A percentile compares a stretch with the other conserved stretches of the same genome.
These are phyloP conservation scores for Metarhizium robertsii DNA, from an alignment of 2,329 filamentous ascomycete species.

Conservation along the genomic window DNA sequence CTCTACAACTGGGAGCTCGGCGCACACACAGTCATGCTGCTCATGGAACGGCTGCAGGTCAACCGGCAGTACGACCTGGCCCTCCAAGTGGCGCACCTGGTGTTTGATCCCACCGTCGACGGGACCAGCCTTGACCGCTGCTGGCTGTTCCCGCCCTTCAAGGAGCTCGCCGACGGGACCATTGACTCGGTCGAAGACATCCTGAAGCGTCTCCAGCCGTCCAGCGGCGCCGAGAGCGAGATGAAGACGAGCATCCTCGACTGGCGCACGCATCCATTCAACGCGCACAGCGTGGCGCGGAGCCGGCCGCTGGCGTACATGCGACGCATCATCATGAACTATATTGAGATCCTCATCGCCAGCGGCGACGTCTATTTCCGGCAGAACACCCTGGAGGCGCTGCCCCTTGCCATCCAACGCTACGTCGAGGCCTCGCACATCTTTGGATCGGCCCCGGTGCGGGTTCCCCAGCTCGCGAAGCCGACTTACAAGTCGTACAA, in stretches of 20 bases:
- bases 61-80: background rate
- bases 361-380: slow-evolving; percentile 8
- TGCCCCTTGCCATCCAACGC: slow-evolving; percentile 7
- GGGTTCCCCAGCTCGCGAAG: slow-evolving; percentile 3
- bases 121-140: background rate
- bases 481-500: background rate
- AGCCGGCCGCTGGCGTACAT: background rate
- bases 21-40: background rate
- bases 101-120: background rate
- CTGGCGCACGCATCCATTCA: background rate
- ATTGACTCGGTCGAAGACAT: background rate
- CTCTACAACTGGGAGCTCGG: background rate
- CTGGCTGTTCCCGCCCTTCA: background rate
- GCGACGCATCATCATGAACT: background rate
- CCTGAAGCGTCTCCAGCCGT: background rate
- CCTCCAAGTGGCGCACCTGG: background rate
- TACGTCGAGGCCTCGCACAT: slow-evolving; percentile 9
- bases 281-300: background rate
- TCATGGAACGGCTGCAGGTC: background rate
- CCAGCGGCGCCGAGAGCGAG: background rate
- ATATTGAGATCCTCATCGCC: background rate
- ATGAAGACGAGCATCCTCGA: background rate
- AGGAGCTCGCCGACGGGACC: background rate
- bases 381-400: slow-evolving; percentile 4
- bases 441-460: slow-evolving; percentile 2